Percentiles rank a stretch among this genome's conserved stretches.
Conservation (phyloP, 2,329 filamentous ascomycete genomes). For the Cercospora sojina region DNA sequence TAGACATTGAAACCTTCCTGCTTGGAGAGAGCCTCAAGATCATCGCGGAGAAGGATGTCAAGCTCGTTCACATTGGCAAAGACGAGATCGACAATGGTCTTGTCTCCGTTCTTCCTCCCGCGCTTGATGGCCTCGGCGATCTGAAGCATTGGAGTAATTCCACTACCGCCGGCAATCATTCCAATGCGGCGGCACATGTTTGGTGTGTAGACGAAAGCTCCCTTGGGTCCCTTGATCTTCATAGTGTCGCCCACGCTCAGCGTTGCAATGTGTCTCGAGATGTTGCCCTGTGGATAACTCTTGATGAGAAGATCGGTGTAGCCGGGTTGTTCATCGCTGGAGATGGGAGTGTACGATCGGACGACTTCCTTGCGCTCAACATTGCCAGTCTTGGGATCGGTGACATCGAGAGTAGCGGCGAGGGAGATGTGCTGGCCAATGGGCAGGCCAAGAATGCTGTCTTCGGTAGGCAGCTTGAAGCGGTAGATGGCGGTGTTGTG, state of each 20-base stretch:
- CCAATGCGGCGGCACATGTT: constrained; percentile 96
- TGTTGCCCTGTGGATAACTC: constrained; percentile 95
- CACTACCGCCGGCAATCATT: constrained; percentile 97
- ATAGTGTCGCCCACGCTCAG: constrained; percentile 82
- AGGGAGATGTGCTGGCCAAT: constrained; percentile 99
- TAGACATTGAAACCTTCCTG: constrained; percentile 85
- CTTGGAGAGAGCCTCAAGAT: constrained; percentile 74
- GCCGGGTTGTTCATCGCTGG: constrained; percentile 82
- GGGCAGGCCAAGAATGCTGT: constrained; percentile 85
- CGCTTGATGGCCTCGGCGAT: constrained; percentile 78
- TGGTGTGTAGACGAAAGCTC: constrained; percentile 93
- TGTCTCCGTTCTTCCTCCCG: constrained; percentile 55
- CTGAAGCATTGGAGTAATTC: constrained; percentile 98
- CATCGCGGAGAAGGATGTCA: constrained; percentile 90
- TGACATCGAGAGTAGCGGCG: constrained; percentile 74
- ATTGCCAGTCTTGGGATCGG: constrained; percentile 59
- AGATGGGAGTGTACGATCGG: constrained; percentile 89
- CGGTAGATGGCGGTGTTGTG: constrained; percentile 99
- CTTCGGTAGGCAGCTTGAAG: constrained; percentile 76
- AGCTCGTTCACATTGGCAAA: constrained; percentile 94
- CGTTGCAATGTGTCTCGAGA: constrained; percentile 85
- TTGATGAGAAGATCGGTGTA: constrained; percentile 97
- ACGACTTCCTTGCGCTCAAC: constrained; percentile 78
- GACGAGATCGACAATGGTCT: constrained; percentile 87
- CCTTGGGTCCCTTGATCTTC: constrained; percentile 91